Conservation (phyloP, 1,139 yeast genomes). For the Hemisphaericaspora xylofermentans region DNA sequence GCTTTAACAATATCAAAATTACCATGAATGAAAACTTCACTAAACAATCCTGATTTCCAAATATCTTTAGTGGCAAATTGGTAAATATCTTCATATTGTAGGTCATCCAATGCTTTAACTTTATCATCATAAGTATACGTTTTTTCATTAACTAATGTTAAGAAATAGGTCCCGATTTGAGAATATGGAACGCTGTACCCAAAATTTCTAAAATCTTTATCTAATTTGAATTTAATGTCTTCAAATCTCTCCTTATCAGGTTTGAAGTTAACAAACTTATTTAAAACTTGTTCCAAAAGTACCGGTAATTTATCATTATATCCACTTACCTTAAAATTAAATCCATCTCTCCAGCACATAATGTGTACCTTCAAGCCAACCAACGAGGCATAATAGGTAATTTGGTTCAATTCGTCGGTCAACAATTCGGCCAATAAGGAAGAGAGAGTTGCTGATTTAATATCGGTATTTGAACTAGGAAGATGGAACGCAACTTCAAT, state of each 20-base stretch:
- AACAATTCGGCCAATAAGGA: conserved; percentile 66
- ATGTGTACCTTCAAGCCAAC: conserved; percentile 72
- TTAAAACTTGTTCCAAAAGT: conserved; percentile 59
- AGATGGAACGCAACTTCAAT: conserved; percentile 63
- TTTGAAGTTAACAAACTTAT: conserved; percentile 50
- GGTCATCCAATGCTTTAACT: conserved; percentile 44
- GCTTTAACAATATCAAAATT: conserved; percentile 65
- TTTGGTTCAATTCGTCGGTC: conserved; percentile 73
- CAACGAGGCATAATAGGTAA: conserved; percentile 78
- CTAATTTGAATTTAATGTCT: conserved; percentile 60
- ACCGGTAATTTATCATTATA: conserved; percentile 77
- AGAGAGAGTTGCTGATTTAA: conserved; percentile 56
- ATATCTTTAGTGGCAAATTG: conserved; percentile 40
- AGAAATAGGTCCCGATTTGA: conserved; percentile 66
- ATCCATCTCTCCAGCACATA: conserved; percentile 65
- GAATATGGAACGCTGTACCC: conserved; percentile 74
- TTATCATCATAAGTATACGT: conserved; percentile 67
- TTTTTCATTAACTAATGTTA: conserved; percentile 66
- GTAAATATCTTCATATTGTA: conserved; percentile 51
- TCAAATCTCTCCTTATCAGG: conserved; percentile 62
- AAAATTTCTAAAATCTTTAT: conserved; percentile 65
- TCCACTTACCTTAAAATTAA: conserved; percentile 68
- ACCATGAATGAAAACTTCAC: conserved; percentile 78
- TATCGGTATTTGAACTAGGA: conserved; percentile 61
- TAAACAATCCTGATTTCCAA: conserved; percentile 50